These are phyloP conservation scores for Ustulina deusta DNA, from an alignment of 2,329 filamentous ascomycete species.

Conservation along the genomic window DNA sequence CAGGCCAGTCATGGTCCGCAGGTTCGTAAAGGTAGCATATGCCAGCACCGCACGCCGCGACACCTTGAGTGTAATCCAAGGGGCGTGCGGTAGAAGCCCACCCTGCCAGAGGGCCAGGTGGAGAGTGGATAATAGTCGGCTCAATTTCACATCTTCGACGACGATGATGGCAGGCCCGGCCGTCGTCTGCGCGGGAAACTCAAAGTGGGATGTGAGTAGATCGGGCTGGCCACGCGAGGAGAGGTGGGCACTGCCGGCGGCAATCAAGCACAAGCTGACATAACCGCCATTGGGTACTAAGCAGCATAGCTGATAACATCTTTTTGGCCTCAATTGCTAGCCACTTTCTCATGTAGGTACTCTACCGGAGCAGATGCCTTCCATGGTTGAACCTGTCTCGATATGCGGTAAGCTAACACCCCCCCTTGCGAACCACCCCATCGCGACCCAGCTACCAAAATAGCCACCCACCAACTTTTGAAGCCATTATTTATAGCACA, in stretches of 20 bases:
- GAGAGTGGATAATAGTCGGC: conserved; percentile 41
- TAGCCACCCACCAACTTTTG: no score
- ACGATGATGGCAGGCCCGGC: conserved; percentile 40
- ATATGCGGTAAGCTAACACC: no score
- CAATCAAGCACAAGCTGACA: background rate
- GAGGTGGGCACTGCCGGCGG: background rate
- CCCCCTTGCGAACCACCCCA: no score
- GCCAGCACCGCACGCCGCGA: conserved; percentile 35
- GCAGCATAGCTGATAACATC: no score
- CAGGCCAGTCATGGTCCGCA: conserved; percentile 29
- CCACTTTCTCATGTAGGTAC: no score
- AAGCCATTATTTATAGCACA: no score
- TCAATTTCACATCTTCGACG: conserved; percentile 46
- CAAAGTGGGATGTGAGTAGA: conserved; percentile 42
- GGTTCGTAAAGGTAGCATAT: conserved; percentile 36
- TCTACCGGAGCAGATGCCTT: no score
- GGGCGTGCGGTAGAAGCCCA: conserved; percentile 30
- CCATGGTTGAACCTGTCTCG: no score
- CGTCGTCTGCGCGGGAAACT: conserved; percentile 39
- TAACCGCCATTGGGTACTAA: background rate
- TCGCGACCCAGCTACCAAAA: no score
- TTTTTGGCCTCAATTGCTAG: no score
- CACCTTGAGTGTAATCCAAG: conserved; percentile 35
- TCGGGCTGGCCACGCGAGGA: background rate
- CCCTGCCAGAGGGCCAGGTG: conserved; percentile 46